phyloP scores from a whole-genome alignment of 768 basidiomycete species.

The Hygrocybe coccinea region DNA sequence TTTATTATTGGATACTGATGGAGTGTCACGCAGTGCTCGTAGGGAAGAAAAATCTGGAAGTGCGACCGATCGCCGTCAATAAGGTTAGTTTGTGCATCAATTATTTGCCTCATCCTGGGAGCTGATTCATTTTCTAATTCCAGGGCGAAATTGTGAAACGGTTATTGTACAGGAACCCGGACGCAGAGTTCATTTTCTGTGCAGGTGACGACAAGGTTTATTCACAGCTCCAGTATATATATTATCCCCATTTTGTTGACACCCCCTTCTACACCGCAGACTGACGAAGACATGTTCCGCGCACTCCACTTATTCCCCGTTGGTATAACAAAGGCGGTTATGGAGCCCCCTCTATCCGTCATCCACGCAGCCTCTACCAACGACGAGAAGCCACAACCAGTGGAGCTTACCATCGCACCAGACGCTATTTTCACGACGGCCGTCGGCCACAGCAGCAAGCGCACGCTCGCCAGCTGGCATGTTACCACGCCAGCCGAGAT shows the following conservation, averaged over 20 bases:
- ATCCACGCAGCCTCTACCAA: conserved; percentile 45
- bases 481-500: conserved; percentile 85
- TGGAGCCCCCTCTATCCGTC: conserved; percentile 57
- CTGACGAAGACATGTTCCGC: conserved; percentile 99
- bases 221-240: neutral
- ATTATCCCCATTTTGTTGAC: neutral
- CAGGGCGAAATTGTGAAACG: conserved; percentile 93
- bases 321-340: conserved; percentile 39
- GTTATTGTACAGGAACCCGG: conserved; percentile 87
- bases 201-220: conserved; percentile 94
- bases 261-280: conserved; percentile 38
- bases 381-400: conserved; percentile 27
- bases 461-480: conserved; percentile 89
- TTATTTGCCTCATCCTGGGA: neutral
- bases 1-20: neutral
- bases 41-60: conserved; percentile 98
- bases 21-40: conserved; percentile 63
- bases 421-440: conserved; percentile 86
- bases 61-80: conserved; percentile 91
- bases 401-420: conserved; percentile 59
- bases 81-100: conserved; percentile 46
- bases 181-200: conserved; percentile 94
- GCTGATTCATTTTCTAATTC: conserved; percentile 21
- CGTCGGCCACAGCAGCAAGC: conserved; percentile 86
- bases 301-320: conserved; percentile 62